Percentiles rank a stretch among this genome's conserved stretches.
phyloP scores from a whole-genome alignment of 352 stramenopile genomes.

The Aphanomyces astaci region DNA sequence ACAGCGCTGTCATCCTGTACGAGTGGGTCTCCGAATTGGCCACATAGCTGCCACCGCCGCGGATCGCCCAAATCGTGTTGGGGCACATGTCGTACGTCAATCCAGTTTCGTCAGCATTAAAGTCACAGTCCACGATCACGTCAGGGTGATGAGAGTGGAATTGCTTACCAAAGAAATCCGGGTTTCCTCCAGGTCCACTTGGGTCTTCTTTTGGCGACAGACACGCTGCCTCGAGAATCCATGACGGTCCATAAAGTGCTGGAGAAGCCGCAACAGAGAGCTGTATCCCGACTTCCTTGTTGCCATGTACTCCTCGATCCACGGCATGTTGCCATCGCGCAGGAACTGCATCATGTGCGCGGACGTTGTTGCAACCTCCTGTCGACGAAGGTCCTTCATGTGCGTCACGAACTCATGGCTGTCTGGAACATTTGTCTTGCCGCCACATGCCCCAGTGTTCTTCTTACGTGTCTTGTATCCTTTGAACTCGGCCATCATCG shows the following conservation, averaged over 20 bases:
- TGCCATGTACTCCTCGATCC: background rate
- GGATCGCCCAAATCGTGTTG: background rate
- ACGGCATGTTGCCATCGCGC: background rate
- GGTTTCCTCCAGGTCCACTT: background rate
- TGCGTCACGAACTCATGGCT: background rate
- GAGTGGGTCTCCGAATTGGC: conserved; percentile 22
- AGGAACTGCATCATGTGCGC: conserved; percentile 1
- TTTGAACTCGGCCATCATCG: background rate
- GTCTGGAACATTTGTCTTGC: background rate
- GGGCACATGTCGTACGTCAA: conserved; percentile 23
- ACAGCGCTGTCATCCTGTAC: conserved; percentile 15
- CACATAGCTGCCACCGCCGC: conserved; percentile 18
- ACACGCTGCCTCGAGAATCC: background rate
- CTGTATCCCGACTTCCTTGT: background rate
- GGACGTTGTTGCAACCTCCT: background rate
- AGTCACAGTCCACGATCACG: background rate
- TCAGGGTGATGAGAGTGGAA: background rate
- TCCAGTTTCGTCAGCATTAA: background rate
- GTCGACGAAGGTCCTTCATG: background rate
- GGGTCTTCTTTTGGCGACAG: background rate
- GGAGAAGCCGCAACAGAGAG: background rate
- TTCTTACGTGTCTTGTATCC: background rate
- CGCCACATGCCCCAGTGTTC: background rate
- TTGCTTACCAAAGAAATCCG: background rate
- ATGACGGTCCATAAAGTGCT: background rate